Evolutionary conservation across 768 basidiomycete genomes (phyloP).

Genomic region (Podaxis pistillaris): DNA sequence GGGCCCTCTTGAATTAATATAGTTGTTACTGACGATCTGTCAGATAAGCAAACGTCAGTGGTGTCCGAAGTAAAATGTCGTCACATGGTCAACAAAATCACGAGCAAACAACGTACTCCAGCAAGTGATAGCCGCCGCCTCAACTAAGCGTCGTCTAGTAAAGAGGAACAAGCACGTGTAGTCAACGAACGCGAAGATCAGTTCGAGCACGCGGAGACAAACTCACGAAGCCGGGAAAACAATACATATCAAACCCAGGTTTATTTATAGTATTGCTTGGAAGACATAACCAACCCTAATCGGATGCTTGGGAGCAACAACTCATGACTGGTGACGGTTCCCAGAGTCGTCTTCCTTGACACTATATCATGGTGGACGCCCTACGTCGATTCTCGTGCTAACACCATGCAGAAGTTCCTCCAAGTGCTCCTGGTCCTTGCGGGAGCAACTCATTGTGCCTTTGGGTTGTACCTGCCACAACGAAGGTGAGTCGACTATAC

Average conservation of each 20-base stretch:
- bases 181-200: background rate
- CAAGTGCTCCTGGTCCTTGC: background rate
- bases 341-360: background rate
- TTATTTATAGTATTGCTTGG: constrained; percentile 1
- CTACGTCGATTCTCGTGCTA: background rate
- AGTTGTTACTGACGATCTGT: background rate
- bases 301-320: background rate
- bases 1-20: background rate
- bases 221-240: background rate
- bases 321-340: background rate
- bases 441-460: background rate
- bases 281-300: constrained; percentile 8
- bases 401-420: background rate
- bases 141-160: background rate
- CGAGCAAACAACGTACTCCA: background rate
- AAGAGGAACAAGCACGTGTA: background rate
- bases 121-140: background rate
- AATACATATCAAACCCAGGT: background rate
- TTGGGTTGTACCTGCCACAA: background rate
- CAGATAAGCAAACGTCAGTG: background rate
- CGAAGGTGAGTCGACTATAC: constrained; percentile 3
- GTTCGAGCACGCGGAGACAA: background rate
- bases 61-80: background rate
- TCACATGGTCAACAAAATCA: background rate
- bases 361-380: constrained; percentile 3